Conservation (phyloP, 2,329 filamentous ascomycete species). For the Aplosporella prunicola region DNA sequence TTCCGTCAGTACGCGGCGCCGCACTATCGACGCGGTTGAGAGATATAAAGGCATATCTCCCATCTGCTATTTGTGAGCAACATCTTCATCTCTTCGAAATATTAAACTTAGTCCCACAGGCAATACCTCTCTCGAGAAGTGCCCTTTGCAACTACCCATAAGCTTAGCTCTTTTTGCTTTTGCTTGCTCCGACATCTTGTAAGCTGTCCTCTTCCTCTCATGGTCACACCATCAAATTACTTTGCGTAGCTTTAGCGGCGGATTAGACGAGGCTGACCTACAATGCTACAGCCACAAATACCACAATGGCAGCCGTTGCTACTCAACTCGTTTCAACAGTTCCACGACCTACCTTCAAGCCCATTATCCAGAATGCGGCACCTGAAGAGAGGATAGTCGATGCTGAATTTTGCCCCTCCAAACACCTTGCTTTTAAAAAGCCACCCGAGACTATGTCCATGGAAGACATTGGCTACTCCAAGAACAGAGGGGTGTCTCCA, state of each 20-base stretch:
- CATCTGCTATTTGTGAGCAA: too few species aligned
- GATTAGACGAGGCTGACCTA: too few species aligned
- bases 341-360: constrained; percentile 23
- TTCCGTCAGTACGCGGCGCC: too few species aligned
- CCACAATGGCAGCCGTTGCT: constrained; percentile 21
- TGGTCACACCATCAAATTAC: neutral
- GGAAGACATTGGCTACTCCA: constrained; percentile 50
- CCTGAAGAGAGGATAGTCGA: constrained; percentile 13
- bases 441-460: constrained; percentile 48
- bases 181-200: too few species aligned
- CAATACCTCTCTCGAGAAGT: neutral
- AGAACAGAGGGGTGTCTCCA: constrained; percentile 50
- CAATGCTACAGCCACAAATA: constrained; percentile 4
- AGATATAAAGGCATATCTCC: too few species aligned
- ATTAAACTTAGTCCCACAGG: too few species aligned
- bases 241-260: too few species aligned
- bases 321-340: constrained; percentile 21
- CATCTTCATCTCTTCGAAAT: neutral
- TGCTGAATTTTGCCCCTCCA: constrained; percentile 42
- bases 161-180: too few species aligned
- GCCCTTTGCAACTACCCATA: too few species aligned
- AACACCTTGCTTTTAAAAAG: constrained; percentile 46
- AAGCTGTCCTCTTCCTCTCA: neutral
- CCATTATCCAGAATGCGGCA: constrained; percentile 22
- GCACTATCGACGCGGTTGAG: too few species aligned